Conservation (phyloP, 2,329 filamentous ascomycete species). For the Delphinella strobiligena region DNA sequence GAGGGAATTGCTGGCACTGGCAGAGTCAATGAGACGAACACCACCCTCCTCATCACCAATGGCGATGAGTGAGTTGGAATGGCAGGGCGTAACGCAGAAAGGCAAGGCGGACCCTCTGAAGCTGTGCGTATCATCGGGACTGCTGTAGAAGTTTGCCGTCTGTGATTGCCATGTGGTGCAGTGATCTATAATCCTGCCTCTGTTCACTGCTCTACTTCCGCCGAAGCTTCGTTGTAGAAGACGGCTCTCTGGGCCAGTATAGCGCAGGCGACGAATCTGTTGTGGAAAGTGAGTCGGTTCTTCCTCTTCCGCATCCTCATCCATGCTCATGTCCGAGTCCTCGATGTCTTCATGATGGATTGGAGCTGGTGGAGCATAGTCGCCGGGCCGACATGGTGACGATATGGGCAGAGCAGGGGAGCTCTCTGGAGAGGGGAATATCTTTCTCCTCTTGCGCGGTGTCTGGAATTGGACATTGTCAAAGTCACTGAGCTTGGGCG, state of each 20-base stretch:
- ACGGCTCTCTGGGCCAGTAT: constrained; percentile 22
- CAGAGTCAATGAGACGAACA: constrained; percentile 52
- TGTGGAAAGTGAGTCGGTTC: constrained; percentile 29
- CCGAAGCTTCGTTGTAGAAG: constrained; percentile 36
- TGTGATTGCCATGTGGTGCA: constrained; percentile 45
- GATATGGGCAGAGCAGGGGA: constrained; percentile 24
- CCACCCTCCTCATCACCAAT: constrained; percentile 59
- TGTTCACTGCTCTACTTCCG: constrained; percentile 26
- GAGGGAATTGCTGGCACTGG: constrained; percentile 32
- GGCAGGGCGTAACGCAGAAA: constrained; percentile 54
- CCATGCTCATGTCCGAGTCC: constrained; percentile 5
- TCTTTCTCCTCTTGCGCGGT: constrained; percentile 29
- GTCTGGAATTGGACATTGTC: constrained; percentile 16
- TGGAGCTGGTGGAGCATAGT: constrained; percentile 1
- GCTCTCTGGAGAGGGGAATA: constrained; percentile 30
- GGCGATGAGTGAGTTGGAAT: constrained; percentile 56
- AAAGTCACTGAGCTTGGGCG: constrained; percentile 7
- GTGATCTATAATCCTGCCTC: constrained; percentile 29
- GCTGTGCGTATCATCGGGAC: constrained; percentile 40
- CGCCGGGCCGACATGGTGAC: constrained; percentile 6
- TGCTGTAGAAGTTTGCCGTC: constrained; percentile 48
- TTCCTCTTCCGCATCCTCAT: constrained; percentile 14
- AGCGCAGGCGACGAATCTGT: constrained; percentile 27
- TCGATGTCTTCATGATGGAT: constrained; percentile 4
- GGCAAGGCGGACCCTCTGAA: constrained; percentile 43